A percentile compares a stretch with the other conserved stretches of the same genome.
Conservation (phyloP, 345 rosid genomes). For the Cardamine chenopodiifolia region DNA sequence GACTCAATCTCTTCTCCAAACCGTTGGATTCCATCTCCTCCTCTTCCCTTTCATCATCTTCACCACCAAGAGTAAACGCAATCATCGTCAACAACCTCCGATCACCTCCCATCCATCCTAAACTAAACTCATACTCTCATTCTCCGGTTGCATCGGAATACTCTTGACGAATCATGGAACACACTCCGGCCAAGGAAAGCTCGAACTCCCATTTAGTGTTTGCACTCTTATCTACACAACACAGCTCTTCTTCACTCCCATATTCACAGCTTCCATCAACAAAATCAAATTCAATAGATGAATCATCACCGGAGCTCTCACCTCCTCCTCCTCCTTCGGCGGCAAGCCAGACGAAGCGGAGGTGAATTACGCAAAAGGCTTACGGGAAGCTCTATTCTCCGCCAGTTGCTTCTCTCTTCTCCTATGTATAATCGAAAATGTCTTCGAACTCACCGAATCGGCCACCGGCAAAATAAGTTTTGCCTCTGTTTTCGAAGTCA, state of each 20-base stretch:
- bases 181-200: slow-evolving; percentile 32
- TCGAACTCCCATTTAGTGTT: slow-evolving; percentile 8
- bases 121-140: neutral
- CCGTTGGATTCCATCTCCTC: slow-evolving; percentile 42
- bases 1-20: slow-evolving; percentile 42
- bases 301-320: slow-evolving; percentile 46
- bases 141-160: slow-evolving; percentile 26
- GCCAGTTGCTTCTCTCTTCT: slow-evolving; percentile 37
- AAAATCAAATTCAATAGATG: slow-evolving; percentile 38
- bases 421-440: slow-evolving; percentile 38
- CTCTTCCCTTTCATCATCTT: slow-evolving; percentile 42
- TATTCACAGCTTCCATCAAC: slow-evolving; percentile 27
- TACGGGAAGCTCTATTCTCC: slow-evolving; percentile 34
- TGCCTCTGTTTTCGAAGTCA: slow-evolving; percentile 35
- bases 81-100: slow-evolving; percentile 27
- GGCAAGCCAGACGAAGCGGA: slow-evolving; percentile 38
- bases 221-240: slow-evolving; percentile 42
- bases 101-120: slow-evolving; percentile 5
- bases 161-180: slow-evolving; percentile 28
- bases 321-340: slow-evolving; percentile 37
- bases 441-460: slow-evolving; percentile 28
- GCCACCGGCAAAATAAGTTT: slow-evolving; percentile 24
- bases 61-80: slow-evolving; percentile 14
- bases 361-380: slow-evolving; percentile 20
- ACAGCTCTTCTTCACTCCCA: slow-evolving; percentile 41